phyloP scores from a whole-genome alignment of 805 yeast genomes.

The Starmerella khaoyaiensis region DNA sequence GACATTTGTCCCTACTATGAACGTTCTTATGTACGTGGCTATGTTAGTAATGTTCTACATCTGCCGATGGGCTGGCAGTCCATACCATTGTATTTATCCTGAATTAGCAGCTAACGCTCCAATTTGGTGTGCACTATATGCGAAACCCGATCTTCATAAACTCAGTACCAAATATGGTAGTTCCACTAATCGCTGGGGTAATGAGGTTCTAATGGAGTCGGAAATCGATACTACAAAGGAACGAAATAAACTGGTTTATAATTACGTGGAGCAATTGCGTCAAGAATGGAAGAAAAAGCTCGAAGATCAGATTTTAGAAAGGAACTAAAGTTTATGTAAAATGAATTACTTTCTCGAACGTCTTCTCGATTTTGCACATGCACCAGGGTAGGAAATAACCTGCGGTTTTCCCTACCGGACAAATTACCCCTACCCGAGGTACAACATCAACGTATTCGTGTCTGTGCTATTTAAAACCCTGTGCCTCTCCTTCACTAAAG shows the following conservation, averaged over 20 bases:
- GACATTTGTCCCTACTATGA: constrained; percentile 63
- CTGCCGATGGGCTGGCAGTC: constrained; percentile 71
- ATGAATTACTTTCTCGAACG: too few relatives aligned
- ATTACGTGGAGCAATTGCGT: constrained; percentile 44
- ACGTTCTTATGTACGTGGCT: constrained; percentile 66
- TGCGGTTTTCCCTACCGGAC: neutral
- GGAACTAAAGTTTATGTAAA: too few relatives aligned
- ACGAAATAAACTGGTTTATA: constrained; percentile 55
- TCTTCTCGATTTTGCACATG: too few relatives aligned
- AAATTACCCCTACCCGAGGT: neutral
- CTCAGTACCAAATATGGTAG: constrained; percentile 60
- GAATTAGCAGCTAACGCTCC: constrained; percentile 86
- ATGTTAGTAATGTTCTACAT: constrained; percentile 75
- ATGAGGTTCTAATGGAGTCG: constrained; percentile 44
- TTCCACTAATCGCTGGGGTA: constrained; percentile 51
- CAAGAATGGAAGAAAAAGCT: constrained; percentile 63
- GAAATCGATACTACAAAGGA: constrained; percentile 24
- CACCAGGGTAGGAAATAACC: constrained; percentile 22
- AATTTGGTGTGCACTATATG: constrained; percentile 46
- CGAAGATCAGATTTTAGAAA: constrained; percentile 56
- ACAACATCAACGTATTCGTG: too few relatives aligned
- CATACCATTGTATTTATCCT: constrained; percentile 80
- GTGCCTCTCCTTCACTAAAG: too few relatives aligned
- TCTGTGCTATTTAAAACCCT: neutral
- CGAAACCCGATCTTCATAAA: constrained; percentile 36